Conservation (phyloP, 371 early-diverging fungal genomes). For the Mortierella sp. region DNA sequence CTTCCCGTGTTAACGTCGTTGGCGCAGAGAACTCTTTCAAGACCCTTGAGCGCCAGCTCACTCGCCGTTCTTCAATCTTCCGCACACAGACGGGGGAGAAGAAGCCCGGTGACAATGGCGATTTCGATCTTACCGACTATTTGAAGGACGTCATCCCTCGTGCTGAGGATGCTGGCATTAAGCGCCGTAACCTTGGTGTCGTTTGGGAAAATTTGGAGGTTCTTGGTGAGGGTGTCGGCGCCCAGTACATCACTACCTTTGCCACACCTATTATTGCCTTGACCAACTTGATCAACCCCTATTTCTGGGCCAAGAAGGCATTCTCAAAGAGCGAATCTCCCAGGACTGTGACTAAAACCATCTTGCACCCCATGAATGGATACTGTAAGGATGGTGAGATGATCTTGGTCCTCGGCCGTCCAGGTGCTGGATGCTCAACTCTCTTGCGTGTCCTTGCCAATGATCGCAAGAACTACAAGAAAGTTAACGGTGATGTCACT, state of each 20-base stretch:
- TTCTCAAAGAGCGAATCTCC: conserved; percentile 25
- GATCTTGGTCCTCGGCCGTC: conserved; percentile 78
- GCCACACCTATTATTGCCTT: conserved; percentile 50
- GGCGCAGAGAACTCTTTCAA: conserved; percentile 26
- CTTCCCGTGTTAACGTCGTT: conserved; percentile 12
- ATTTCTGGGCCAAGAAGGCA: conserved; percentile 47
- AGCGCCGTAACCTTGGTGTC: conserved; percentile 51
- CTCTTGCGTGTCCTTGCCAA: conserved; percentile 75
- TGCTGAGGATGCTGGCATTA: conserved; percentile 46
- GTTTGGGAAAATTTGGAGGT: conserved; percentile 54
- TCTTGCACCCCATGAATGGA: conserved; percentile 70
- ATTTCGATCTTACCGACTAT: conserved; percentile 48
- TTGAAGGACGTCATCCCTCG: conserved; percentile 40
- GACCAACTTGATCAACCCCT: conserved; percentile 46
- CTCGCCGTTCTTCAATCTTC: conserved; percentile 2
- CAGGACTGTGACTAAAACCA: conserved; percentile 44
- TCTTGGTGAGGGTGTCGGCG: conserved; percentile 44
- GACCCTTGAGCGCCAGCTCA: conserved; percentile 46
- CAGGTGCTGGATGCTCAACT: conserved; percentile 79
- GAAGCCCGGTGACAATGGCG: conserved; percentile 6
- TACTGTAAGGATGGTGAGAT: conserved; percentile 77
- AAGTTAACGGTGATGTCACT: conserved; percentile 65
- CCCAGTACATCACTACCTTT: conserved; percentile 39
- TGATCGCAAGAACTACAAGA: conserved; percentile 68
- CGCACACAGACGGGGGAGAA: conserved; percentile 14